Conservation (phyloP, 768 basidiomycete genomes). For the Macrolepiota fuliginosa region DNA sequence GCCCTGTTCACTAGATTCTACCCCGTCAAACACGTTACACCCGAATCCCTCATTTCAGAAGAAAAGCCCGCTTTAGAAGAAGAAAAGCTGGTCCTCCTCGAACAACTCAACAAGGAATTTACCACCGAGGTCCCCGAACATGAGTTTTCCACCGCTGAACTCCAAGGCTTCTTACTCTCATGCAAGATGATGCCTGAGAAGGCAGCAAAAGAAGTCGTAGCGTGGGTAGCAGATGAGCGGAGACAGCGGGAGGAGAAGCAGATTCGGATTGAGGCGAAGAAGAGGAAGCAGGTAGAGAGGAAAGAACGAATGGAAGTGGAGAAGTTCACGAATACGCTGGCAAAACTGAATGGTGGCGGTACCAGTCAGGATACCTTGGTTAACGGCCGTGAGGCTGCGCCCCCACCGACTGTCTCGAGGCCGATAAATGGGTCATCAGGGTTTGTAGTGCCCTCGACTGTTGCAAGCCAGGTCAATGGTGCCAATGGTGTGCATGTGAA, state of each 20-base stretch:
- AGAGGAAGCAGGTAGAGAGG: constrained; percentile 23
- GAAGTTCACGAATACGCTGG: constrained; percentile 24
- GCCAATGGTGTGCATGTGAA: background rate
- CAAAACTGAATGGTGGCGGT: constrained; percentile 19
- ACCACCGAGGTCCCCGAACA: constrained; percentile 39
- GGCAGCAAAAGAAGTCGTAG: constrained; percentile 29
- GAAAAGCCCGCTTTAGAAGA: constrained; percentile 14
- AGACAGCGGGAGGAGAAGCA: constrained; percentile 30
- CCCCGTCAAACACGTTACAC: constrained; percentile 28
- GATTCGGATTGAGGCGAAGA: constrained; percentile 30
- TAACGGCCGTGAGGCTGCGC: background rate
- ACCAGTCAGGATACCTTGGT: background rate
- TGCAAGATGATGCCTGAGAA: constrained; percentile 37
- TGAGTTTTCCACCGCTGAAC: constrained; percentile 56
- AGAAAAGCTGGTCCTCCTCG: constrained; percentile 15
- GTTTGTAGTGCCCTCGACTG: background rate
- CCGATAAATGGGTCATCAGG: background rate
- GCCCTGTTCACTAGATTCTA: constrained; percentile 53
- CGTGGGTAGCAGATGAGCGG: constrained; percentile 43
- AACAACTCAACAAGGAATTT: constrained; percentile 39
- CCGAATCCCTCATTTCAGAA: constrained; percentile 9
- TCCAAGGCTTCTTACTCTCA: constrained; percentile 56
- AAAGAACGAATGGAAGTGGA: constrained; percentile 22
- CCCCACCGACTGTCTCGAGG: background rate
- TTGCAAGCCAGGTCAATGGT: background rate